Percentiles rank a stretch among this genome's conserved stretches.
These are phyloP conservation scores for Syzygium grande DNA, from an alignment of 345 rosid genomes.

Conservation along the genomic window DNA sequence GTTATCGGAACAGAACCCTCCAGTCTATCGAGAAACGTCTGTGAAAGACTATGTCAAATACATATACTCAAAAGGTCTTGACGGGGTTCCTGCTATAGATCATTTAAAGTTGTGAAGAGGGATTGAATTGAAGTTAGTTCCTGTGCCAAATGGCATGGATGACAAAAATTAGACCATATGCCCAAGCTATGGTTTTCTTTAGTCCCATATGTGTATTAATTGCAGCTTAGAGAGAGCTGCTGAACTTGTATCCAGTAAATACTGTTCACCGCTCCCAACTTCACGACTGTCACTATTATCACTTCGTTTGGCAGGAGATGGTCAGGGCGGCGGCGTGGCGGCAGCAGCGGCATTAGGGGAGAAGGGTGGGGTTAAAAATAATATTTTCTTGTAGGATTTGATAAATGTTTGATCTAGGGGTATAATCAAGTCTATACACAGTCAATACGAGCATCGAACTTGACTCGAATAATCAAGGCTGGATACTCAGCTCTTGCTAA, in stretches of 20 bases:
- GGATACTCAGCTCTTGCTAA: too few relatives aligned
- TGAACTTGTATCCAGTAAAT: not conserved
- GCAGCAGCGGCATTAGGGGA: too few relatives aligned
- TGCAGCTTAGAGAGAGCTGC: not conserved
- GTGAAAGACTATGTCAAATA: conserved; percentile 7
- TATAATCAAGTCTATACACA: too few relatives aligned
- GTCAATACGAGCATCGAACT: too few relatives aligned
- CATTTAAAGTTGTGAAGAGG: conserved; percentile 8
- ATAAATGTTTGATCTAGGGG: too few relatives aligned
- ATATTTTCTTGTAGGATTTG: too few relatives aligned
- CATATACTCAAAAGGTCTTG: conserved; percentile 6
- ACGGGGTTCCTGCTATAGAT: conserved; percentile 2
- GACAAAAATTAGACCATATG: too few relatives aligned
- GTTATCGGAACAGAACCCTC: conserved; percentile 20
- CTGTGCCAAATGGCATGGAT: not conserved
- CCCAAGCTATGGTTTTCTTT: not conserved
- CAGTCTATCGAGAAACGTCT: conserved; percentile 15
- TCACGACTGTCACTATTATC: too few relatives aligned
- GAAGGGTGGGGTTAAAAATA: too few relatives aligned
- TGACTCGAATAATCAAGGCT: too few relatives aligned
- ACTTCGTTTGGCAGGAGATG: too few relatives aligned
- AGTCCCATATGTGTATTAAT: not conserved
- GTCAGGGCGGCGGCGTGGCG: too few relatives aligned
- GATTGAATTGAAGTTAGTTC: not conserved
- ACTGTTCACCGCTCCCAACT: not conserved